Evolutionary conservation across 108 stramenopile genomes (phyloP).

Genomic region (Asterionellopsis glacialis): DNA sequence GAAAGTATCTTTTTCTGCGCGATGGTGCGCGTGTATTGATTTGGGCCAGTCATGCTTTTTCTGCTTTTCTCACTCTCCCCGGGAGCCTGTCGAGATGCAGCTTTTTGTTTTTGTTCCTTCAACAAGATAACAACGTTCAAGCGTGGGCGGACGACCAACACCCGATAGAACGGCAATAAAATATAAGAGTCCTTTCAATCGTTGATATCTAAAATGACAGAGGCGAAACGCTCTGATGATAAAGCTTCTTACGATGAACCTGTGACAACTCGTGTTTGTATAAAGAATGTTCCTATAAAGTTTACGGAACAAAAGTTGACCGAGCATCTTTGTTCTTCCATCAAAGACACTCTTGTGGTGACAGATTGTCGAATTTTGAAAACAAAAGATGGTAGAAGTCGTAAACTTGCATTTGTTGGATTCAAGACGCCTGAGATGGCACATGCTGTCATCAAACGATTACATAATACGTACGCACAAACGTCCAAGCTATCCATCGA

Average conservation of each 20-base stretch:
- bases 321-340: constrained; percentile 27
- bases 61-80: too few relatives aligned
- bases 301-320: constrained; percentile 56
- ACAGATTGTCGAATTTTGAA: constrained; percentile 75
- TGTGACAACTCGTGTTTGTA: constrained; percentile 60
- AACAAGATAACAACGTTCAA: too few relatives aligned
- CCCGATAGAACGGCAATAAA: too few relatives aligned
- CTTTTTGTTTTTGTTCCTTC: too few relatives aligned
- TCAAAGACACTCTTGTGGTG: constrained; percentile 24
- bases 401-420: constrained; percentile 83
- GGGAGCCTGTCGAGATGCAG: neutral
- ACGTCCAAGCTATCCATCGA: constrained; percentile 63
- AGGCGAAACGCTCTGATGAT: too few relatives aligned
- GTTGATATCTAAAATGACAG: too few relatives aligned
- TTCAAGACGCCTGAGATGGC: constrained; percentile 57
- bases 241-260: too few relatives aligned
- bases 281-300: constrained; percentile 79
- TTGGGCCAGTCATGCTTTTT: too few relatives aligned
- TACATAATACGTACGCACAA: constrained; percentile 50
- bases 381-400: constrained; percentile 48
- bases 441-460: constrained; percentile 40
- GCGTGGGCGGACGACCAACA: too few relatives aligned
- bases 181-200: too few relatives aligned
- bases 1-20: too few relatives aligned
- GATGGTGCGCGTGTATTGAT: too few relatives aligned